Evolutionary conservation across 1,284 basidiomycete genomes (phyloP), one percentile per base, ranked within the genome.

Genomic region (Wallemia hederae): DNA sequence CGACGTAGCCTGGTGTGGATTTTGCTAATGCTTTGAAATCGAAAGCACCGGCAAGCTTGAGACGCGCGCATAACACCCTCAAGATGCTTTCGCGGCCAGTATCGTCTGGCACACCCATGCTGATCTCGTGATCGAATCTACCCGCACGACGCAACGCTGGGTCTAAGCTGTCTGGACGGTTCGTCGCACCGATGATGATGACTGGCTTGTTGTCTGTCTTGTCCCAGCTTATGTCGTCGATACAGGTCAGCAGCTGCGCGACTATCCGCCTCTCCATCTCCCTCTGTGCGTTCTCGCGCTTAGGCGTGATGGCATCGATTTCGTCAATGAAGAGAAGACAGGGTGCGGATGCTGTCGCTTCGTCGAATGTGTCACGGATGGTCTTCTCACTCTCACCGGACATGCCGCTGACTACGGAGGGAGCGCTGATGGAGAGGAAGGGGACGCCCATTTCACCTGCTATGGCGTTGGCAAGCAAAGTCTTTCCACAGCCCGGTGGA

Each of bases 261-360:
- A 98, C 92, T 62, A 98, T 97, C 7, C 92, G 77, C 55, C 91
- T 75, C 67, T 98, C 92, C 92, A 97, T 98, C 73, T 98, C 92
- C 63, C 92, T 74, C 67, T 92, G 89, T 0, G 92, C 92, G 64
- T 85, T 97, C 72, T 97, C 92, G 63, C 92, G 76, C 72, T 98
- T 98, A 0, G 89, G 89, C 0, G 91, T 97, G 65, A 98, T 94
- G 3, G 92, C 89, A 67, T 98, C 92, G 31, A 98, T 94, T 70
- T 97, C 92, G 70, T 98, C 92, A 59, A 96, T 85, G 72, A 96
- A 96, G 2, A 94, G 71, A 1, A 96, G 73, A 66, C 87, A 91
- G 0, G 89, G 90, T 0, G 90, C 88, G 24, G 84, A 75, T 65
- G 83, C 85, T 72, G 87, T 90, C 3, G 89, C 90, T 70, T 94